phyloP scores from a whole-genome alignment of 2,329 filamentous ascomycete genomes.

The Cucurbitaria berberidis region DNA sequence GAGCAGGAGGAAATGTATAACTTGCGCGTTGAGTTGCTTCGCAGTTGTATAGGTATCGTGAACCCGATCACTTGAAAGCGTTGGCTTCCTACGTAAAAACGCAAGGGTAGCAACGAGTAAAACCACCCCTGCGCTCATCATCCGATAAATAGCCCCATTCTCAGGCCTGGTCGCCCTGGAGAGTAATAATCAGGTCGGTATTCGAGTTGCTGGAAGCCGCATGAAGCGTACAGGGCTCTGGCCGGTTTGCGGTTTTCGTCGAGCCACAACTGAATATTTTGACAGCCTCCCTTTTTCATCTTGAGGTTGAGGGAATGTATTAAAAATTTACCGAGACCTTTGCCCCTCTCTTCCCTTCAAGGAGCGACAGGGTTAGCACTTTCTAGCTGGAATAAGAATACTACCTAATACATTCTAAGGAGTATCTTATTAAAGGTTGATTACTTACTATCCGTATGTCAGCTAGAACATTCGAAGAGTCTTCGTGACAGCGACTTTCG shows the following conservation, averaged over 20 bases:
- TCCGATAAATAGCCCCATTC: constrained; percentile 17
- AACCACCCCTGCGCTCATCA: constrained; percentile 19
- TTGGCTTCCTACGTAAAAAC: not conserved
- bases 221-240: constrained; percentile 52
- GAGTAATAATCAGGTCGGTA: constrained; percentile 58
- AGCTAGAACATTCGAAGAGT: no score
- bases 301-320: constrained; percentile 52
- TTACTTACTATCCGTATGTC: no score
- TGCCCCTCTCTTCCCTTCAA: constrained; percentile 53
- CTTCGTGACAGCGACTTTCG: no score
- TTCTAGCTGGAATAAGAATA: no score
- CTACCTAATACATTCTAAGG: no score
- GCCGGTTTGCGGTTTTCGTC: constrained; percentile 56
- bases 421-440: no score
- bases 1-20: not conserved
- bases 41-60: not conserved
- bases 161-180: constrained; percentile 54
- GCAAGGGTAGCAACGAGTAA: not conserved
- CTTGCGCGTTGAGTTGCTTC: not conserved
- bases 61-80: no score
- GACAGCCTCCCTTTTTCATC: constrained; percentile 55
- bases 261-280: constrained; percentile 59
- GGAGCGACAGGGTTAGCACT: no score
- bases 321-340: constrained; percentile 55
- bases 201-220: constrained; percentile 56